A percentile compares a stretch with the other conserved stretches of the same genome.
Evolutionary conservation across 306 rosid species (phyloP).

Genomic region (Neltuma alba): DNA sequence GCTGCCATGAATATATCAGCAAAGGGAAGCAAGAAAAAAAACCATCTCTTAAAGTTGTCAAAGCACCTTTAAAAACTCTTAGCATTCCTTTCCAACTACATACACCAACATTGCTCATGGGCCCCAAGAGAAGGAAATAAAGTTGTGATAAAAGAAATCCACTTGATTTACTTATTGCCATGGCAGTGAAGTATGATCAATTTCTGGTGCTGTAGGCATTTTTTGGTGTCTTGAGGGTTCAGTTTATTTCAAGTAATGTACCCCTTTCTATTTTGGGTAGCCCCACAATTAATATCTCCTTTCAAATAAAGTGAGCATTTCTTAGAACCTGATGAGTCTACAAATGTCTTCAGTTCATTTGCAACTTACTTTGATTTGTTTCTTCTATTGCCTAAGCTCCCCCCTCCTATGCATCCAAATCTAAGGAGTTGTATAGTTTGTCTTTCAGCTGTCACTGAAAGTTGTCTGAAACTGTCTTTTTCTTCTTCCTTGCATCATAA

Average conservation of each 20-base stretch:
- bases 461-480: slow-evolving; percentile 18
- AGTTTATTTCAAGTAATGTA: neutral
- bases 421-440: too few relatives aligned
- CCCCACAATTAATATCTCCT: neutral
- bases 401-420: too few relatives aligned
- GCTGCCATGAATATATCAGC: neutral
- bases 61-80: neutral
- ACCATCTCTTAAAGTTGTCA: neutral
- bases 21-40: neutral
- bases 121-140: neutral
- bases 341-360: slow-evolving; percentile 20
- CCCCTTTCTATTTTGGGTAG: neutral
- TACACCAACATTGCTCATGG: neutral
- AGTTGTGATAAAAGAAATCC: neutral
- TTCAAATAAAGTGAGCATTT: neutral
- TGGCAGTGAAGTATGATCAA: neutral
- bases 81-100: neutral
- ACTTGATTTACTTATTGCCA: neutral
- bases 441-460: slow-evolving; percentile 16
- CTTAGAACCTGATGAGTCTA: slow-evolving; percentile 16
- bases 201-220: neutral
- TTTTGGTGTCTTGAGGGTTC: neutral
- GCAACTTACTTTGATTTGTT: neutral
- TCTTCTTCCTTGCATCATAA: slow-evolving; percentile 2
- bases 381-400: neutral